These are phyloP conservation scores for Buddleja alternifolia DNA, from an alignment of 257 asterid species.

Conservation along the genomic window DNA sequence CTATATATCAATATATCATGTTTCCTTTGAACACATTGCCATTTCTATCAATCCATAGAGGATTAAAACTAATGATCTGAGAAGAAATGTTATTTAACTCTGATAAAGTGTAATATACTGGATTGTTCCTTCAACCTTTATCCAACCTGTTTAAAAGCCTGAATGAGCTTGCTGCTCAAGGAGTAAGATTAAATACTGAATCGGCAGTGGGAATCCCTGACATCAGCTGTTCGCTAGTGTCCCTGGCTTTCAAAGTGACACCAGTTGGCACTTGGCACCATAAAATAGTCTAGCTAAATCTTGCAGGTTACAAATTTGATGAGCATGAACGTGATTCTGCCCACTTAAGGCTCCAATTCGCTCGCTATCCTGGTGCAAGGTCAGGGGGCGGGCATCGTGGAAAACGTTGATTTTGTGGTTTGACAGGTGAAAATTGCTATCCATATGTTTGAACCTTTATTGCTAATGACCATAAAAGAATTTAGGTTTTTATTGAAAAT, in stretches of 20 bases:
- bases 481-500: conserved; percentile 34
- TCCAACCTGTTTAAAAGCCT: too few relatives aligned
- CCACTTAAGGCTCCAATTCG: conserved; percentile 59
- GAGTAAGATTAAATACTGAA: conserved; percentile 15
- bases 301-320: conserved; percentile 74
- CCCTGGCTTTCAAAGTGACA: conserved; percentile 30
- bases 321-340: conserved; percentile 62
- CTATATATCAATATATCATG: neutral
- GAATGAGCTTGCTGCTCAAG: neutral
- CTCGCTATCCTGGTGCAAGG: conserved; percentile 71
- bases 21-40: conserved; percentile 15
- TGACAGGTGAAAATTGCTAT: conserved; percentile 65
- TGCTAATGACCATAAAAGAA: conserved; percentile 37
- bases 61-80: too few relatives aligned
- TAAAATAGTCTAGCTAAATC: conserved; percentile 50
- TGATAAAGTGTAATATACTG: too few relatives aligned
- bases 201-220: neutral
- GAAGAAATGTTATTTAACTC: too few relatives aligned
- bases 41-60: too few relatives aligned
- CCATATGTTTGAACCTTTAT: conserved; percentile 43
- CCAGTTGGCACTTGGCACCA: conserved; percentile 38
- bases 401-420: conserved; percentile 46
- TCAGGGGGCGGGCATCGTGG: conserved; percentile 58
- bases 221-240: neutral
- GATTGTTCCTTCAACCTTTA: too few relatives aligned